Evolutionary conservation across 805 yeast species (phyloP), one percentile per base, ranked within the genome.

Genomic region (Candida endomychidarum): DNA sequence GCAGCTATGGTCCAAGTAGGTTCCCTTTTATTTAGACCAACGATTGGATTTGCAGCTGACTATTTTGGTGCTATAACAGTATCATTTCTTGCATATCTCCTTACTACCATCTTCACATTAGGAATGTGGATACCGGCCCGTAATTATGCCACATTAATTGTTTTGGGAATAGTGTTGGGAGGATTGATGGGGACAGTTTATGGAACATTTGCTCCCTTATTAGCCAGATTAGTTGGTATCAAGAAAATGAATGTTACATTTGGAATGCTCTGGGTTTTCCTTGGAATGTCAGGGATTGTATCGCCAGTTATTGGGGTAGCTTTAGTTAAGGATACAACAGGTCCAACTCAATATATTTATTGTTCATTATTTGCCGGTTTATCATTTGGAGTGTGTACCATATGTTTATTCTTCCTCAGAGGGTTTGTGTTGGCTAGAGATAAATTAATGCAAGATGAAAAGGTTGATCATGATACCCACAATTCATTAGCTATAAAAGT

Each of bases 231-330:
- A 17, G 74, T 74, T n/a, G 86, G 86, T 0, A 54, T 81, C 19
- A 56, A 67, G 27, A 77, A 74, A 47, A 57, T 80, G 52, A 74
- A 74, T 31, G 72, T 75, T 15, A 57, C 71, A 0, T 60, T 72
- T 37, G 73, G 77, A 11, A 65, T 77, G 74, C 47, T 74, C 2
- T 81, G 85, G 85, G 49, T 68, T 8, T 57, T 70, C 24, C 50
- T 72, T 32, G 86, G 83, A 6, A 42, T 61, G 0, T 62, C 76
- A 23, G 78, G 78, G 1, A 58, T 77, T 12, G 74, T 69, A 1
- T 71, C 86, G 1, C 86, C 86, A 2, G 70, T 80, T 15, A 72
- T 81, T 45, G 86, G 86, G 5, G 65, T 78, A 12, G 57, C 72
- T 8, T 60, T 81, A 34, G 77, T 76, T 42, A 43, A 48, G 11